Conservation (phyloP, 257 asterid genomes). For the Pogostemon cablin region DNA sequence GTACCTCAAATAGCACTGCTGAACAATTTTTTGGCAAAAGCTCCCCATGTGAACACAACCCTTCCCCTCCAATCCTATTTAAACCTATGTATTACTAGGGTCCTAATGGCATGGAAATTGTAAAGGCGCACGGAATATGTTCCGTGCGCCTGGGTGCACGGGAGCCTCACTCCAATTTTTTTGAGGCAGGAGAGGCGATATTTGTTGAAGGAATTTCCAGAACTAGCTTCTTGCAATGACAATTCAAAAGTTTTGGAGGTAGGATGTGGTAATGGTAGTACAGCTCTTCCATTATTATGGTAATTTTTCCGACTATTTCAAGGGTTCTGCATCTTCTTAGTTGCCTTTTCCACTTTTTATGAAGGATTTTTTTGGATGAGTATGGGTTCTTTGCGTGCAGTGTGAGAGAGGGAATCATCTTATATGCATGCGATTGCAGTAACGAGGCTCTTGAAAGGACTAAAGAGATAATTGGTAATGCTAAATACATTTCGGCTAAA, state of each 20-base stretch:
- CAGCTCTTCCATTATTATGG: slow-evolving; percentile 73
- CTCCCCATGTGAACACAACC: too few relatives aligned
- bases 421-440: slow-evolving; percentile 92
- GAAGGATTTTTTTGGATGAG: not conserved
- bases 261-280: slow-evolving; percentile 97
- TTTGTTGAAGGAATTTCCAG: slow-evolving; percentile 83
- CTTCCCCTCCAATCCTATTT: too few relatives aligned
- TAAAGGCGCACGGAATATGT: too few relatives aligned
- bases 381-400: slow-evolving; percentile 42
- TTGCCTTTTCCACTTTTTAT: not conserved
- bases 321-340: slow-evolving; percentile 9
- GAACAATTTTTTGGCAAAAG: too few relatives aligned
- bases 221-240: slow-evolving; percentile 64
- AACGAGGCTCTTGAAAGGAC: slow-evolving; percentile 82
- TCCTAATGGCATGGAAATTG: too few relatives aligned
- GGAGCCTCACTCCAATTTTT: too few relatives aligned
- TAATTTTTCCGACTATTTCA: slow-evolving; percentile 23
- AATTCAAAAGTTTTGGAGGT: slow-evolving; percentile 79
- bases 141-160: too few relatives aligned
- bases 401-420: slow-evolving; percentile 52
- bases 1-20: not conserved
- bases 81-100: too few relatives aligned
- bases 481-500: slow-evolving; percentile 45
- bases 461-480: slow-evolving; percentile 59
- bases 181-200: slow-evolving; percentile 77